A percentile compares a stretch with the other conserved stretches of the same genome.
Evolutionary conservation across 1,284 basidiomycete genomes (phyloP).

Genomic region (Apiotrichum veenhuisii): DNA sequence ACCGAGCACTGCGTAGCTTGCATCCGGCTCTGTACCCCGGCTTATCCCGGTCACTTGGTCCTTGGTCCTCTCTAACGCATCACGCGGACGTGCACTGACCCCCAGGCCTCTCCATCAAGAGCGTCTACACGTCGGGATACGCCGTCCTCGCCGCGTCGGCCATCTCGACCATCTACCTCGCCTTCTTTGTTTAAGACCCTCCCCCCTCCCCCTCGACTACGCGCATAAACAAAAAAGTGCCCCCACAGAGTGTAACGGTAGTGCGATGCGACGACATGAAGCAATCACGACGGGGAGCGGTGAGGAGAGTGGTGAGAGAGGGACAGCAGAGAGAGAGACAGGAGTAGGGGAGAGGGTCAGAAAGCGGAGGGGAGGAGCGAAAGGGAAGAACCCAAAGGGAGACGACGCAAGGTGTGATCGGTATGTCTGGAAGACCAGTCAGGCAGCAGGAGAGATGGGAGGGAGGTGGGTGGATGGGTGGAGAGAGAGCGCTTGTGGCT

Average conservation of each 20-base stretch:
- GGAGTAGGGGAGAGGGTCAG: background rate
- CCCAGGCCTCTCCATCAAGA: constrained; percentile 73
- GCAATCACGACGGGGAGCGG: background rate
- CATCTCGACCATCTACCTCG: constrained; percentile 60
- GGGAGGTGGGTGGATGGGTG: no score
- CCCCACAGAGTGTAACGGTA: constrained; percentile 7
- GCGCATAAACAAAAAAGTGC: background rate
- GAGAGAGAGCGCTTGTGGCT: no score
- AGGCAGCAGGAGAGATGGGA: no score
- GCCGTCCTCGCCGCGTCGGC: constrained; percentile 77
- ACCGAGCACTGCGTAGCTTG: no score
- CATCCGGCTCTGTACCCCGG: no score
- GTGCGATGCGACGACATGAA: constrained; percentile 10
- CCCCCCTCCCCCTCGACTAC: background rate
- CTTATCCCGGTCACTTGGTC: background rate
- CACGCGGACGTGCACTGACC: constrained; percentile 6
- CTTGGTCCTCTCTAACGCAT: background rate
- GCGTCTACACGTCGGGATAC: constrained; percentile 74
- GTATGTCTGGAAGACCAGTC: background rate
- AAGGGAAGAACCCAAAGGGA: background rate
- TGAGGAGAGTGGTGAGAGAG: background rate
- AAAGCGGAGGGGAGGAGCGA: background rate
- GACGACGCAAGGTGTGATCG: no score
- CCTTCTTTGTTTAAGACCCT: constrained; percentile 13
- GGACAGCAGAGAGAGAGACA: background rate